Percentiles rank a stretch among this genome's conserved stretches.
Conservation (phyloP, 768 basidiomycete genomes). For the Cystofilobasidium bisporidii region DNA sequence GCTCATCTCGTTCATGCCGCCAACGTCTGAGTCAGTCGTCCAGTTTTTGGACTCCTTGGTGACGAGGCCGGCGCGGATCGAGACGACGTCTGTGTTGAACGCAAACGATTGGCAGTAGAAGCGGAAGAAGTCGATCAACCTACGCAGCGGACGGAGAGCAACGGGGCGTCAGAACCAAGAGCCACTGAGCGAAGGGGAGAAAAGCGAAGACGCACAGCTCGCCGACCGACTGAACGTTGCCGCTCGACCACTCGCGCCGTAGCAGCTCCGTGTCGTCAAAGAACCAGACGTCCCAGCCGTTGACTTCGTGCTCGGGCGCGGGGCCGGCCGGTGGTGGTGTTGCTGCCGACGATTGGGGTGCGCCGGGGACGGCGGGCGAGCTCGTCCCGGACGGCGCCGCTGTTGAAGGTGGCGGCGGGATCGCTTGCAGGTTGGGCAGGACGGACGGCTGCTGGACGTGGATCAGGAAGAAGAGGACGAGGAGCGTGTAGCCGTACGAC, state of each 20-base stretch:
- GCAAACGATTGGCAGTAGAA: slow-evolving; percentile 89
- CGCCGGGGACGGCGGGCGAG: slow-evolving; percentile 19
- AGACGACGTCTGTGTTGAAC: slow-evolving; percentile 83
- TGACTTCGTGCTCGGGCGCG: slow-evolving; percentile 56
- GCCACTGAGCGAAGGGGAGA: background rate
- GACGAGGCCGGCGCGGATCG: slow-evolving; percentile 75
- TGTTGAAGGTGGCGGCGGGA: slow-evolving; percentile 68
- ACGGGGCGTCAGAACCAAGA: background rate
- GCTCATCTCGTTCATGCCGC: slow-evolving; percentile 41
- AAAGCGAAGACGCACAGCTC: slow-evolving; percentile 59
- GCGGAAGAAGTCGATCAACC: slow-evolving; percentile 94
- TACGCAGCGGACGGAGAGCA: slow-evolving; percentile 37
- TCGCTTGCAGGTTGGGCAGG: slow-evolving; percentile 88
- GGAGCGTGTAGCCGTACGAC: slow-evolving; percentile 76
- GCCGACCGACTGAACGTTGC: slow-evolving; percentile 82
- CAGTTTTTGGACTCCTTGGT: slow-evolving; percentile 90
- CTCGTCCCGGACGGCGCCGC: too few species aligned
- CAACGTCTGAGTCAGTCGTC: slow-evolving; percentile 66
- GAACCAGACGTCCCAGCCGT: slow-evolving; percentile 82
- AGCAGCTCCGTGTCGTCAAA: slow-evolving; percentile 94
- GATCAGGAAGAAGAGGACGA: slow-evolving; percentile 94
- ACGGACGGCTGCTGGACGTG: slow-evolving; percentile 97
- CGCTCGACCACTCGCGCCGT: slow-evolving; percentile 84
- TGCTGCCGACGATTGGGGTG: slow-evolving; percentile 30
- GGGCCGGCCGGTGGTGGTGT: slow-evolving; percentile 47